Evolutionary conservation across 179 eudicot species (phyloP), one percentile per base, ranked within the genome.

Genomic region (Silene coronaria): DNA sequence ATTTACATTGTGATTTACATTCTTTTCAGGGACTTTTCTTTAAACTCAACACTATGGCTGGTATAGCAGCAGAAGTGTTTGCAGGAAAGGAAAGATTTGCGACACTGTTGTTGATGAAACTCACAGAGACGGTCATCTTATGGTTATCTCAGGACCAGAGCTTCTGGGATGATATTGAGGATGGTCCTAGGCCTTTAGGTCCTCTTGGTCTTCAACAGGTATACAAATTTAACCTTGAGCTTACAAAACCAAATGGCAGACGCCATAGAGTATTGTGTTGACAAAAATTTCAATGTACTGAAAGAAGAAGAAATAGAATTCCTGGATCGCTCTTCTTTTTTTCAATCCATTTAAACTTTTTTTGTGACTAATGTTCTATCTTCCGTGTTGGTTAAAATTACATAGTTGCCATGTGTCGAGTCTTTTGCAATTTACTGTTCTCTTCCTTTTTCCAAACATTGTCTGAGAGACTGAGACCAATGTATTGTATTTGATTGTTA

Each of bases 81-180:
- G 96, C 81, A 55, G 98, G 98, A 32, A 88, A 93, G 82, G 97
- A 91, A 80, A 92, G 97, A 79, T 91, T 91, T 78, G 97, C 97
- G 22, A 89, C 96, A 6, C 76, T 91, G 82, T 82, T 94, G 57
- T 85, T 90, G 62, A 91, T 94, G 98, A 91, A 91, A 79, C 96
- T 93, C 36, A 93, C 96, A 42, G 98, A 93, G 79, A 93, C 97
- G 14, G 90, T 93, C 65, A 88, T 93, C 79, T 77, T 90, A 70
- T 93, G 93, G 93, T 82, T 93, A 64, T 91, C 97, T 79, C 92
- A 88, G 79, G 98, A 93, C 78, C 98, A 93, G 72, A 87, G 89
- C 53, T 93, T 93, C 88, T 93, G 98, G 98, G 97, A 93, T 76
- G 98, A 93, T 79, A 93, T 93, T 72, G 88, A 89, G 86, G 96